phyloP scores from a whole-genome alignment of 1,284 basidiomycete species.

The Amylostereum chailletii region DNA sequence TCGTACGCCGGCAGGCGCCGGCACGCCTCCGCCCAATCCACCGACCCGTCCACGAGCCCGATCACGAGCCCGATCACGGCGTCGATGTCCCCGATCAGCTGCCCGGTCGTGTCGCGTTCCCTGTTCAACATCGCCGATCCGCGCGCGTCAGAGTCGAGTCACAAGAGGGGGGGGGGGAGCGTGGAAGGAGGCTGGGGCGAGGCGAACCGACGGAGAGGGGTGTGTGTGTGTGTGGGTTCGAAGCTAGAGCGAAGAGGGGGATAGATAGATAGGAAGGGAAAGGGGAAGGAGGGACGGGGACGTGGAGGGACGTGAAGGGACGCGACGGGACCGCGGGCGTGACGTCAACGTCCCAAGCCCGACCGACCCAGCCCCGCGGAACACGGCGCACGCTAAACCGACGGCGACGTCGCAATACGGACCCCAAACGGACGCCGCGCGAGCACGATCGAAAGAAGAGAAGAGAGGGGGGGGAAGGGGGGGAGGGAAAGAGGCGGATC shows the following conservation, averaged over 20 bases:
- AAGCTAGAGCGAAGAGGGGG: too few species aligned
- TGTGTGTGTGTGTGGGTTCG: too few species aligned
- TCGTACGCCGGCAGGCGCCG: conserved; percentile 73
- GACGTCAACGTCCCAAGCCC: too few species aligned
- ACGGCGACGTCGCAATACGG: too few species aligned
- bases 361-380: too few species aligned
- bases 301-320: too few species aligned
- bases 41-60: conserved; percentile 64
- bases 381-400: too few species aligned
- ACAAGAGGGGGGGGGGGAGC: conserved; percentile 3
- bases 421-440: neutral
- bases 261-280: too few species aligned
- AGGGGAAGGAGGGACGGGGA: too few species aligned
- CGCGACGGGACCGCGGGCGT: too few species aligned
- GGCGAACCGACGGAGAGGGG: neutral
- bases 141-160: neutral
- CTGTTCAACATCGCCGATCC: conserved; percentile 27
- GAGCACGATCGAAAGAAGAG: neutral
- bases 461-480: conserved; percentile 5
- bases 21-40: conserved; percentile 78
- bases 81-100: conserved; percentile 90
- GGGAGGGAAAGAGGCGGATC: conserved; percentile 5
- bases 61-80: conserved; percentile 80
- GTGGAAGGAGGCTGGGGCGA: conserved; percentile 4
- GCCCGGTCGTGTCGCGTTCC: conserved; percentile 91